Percentiles rank a stretch among this genome's conserved stretches.
phyloP scores from a whole-genome alignment of 169 alveolate genomes.

The Eimeria praecox region DNA sequence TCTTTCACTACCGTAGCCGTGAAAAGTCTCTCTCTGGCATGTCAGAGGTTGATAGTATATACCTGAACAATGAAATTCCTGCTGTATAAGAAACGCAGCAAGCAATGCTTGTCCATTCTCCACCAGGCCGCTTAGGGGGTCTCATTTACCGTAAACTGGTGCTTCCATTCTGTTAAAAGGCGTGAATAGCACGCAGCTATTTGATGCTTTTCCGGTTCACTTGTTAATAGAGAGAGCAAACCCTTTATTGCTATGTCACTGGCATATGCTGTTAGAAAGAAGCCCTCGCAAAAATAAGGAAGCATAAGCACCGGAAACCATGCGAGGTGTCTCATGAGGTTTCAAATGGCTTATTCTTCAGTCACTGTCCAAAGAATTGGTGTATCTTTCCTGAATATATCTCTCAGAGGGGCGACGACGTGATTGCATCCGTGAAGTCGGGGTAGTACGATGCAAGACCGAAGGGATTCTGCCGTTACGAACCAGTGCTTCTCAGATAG shows the following conservation, averaged over 20 bases:
- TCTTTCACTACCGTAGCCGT: background rate
- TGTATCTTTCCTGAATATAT: background rate
- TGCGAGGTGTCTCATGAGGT: background rate
- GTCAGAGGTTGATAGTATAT: background rate
- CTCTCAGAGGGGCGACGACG: background rate
- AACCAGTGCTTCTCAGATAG: too few species aligned
- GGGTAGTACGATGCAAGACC: background rate
- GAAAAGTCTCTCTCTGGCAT: background rate
- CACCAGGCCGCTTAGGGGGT: background rate
- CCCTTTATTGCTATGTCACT: background rate
- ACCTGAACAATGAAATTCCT: background rate
- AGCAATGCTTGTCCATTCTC: background rate
- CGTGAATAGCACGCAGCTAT: background rate
- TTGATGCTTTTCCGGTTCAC: background rate
- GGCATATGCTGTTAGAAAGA: background rate
- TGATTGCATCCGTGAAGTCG: background rate
- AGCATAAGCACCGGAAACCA: background rate
- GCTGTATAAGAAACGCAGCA: background rate
- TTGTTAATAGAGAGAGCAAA: background rate
- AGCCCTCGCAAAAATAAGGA: background rate
- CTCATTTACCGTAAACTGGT: background rate
- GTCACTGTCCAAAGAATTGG: background rate
- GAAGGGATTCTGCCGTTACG: too few species aligned
- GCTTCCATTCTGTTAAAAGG: background rate
- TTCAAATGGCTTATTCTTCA: background rate